phyloP scores from a whole-genome alignment of 805 yeast species.

The Tetrapisispora iriomotensis region DNA sequence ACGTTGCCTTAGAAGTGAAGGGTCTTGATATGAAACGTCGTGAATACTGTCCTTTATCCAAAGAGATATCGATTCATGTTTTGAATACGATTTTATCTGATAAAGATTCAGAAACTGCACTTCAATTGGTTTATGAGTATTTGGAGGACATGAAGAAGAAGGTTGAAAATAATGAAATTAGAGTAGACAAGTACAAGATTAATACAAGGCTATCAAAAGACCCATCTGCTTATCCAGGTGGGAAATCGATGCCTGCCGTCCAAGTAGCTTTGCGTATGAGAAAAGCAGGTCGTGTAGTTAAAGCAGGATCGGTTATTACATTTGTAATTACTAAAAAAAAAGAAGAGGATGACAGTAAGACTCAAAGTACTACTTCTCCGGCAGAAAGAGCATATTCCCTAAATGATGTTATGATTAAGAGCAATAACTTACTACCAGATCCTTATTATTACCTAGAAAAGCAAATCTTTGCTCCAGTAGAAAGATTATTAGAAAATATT shows the following conservation, averaged over 20 bases:
- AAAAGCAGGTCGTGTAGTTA: slow-evolving; percentile 74
- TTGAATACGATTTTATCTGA: slow-evolving; percentile 63
- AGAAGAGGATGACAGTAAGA: slow-evolving; percentile 30
- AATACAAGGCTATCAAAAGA: slow-evolving; percentile 86
- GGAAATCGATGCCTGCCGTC: slow-evolving; percentile 77
- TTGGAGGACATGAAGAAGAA: slow-evolving; percentile 50
- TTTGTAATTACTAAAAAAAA: slow-evolving; percentile 55
- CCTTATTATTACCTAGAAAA: slow-evolving; percentile 71
- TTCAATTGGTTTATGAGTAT: slow-evolving; percentile 61
- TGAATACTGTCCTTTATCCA: slow-evolving; percentile 88
- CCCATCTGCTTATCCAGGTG: slow-evolving; percentile 74
- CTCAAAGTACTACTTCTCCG: slow-evolving; percentile 4
- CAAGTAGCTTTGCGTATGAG: slow-evolving; percentile 80
- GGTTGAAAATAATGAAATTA: slow-evolving; percentile 49
- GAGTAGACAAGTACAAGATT: slow-evolving; percentile 63
- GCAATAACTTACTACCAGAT: slow-evolving; percentile 54
- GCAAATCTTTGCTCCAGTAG: slow-evolving; percentile 85
- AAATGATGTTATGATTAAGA: slow-evolving; percentile 54
- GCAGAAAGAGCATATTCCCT: slow-evolving; percentile 72
- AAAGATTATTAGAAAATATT: slow-evolving; percentile 72
- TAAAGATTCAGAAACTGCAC: slow-evolving; percentile 65
- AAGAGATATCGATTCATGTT: slow-evolving; percentile 72
- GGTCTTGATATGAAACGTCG: slow-evolving; percentile 97
- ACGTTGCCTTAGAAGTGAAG: slow-evolving; percentile 68
- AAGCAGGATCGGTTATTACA: slow-evolving; percentile 84